phyloP scores from a whole-genome alignment of 2,329 filamentous ascomycete genomes.

The Penicillium sclerotigenum region DNA sequence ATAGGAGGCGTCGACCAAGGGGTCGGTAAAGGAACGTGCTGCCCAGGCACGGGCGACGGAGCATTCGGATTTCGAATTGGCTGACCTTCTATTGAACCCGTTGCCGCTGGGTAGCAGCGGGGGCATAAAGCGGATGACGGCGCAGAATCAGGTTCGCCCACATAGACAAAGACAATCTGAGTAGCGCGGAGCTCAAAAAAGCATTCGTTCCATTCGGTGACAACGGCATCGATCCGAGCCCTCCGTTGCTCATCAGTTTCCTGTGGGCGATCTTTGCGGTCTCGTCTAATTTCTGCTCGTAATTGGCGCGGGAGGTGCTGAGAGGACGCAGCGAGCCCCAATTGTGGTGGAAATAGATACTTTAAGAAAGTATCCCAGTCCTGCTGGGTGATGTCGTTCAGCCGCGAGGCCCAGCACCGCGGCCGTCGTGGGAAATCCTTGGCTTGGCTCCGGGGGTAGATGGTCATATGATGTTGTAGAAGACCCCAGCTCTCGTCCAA shows the following conservation, averaged over 20 bases:
- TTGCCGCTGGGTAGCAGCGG: conserved; percentile 41
- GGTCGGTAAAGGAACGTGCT: conserved; percentile 11
- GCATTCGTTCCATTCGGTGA: conserved; percentile 44
- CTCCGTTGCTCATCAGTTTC: conserved; percentile 42
- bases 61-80: conserved; percentile 7
- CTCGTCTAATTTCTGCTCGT: conserved; percentile 40
- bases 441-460: conserved; percentile 41
- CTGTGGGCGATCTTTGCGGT: conserved; percentile 43
- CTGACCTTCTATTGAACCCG: conserved; percentile 16
- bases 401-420: conserved; percentile 39
- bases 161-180: conserved; percentile 35
- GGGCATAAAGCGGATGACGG: conserved; percentile 40
- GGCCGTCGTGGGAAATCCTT: conserved; percentile 44
- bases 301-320: conserved; percentile 38
- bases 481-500: conserved; percentile 24
- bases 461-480: conserved; percentile 39
- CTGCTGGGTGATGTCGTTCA: conserved; percentile 37
- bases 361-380: conserved; percentile 46
- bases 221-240: conserved; percentile 38
- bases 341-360: conserved; percentile 41
- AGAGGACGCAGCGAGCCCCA: conserved; percentile 38
- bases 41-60: conserved; percentile 10
- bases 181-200: conserved; percentile 42
- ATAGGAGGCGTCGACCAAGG: conserved; percentile 16
- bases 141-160: conserved; percentile 31